Base-by-base conservation (phyloP, 202 grass and related monocot species). In the Hordeum pubiflorum region DNA sequence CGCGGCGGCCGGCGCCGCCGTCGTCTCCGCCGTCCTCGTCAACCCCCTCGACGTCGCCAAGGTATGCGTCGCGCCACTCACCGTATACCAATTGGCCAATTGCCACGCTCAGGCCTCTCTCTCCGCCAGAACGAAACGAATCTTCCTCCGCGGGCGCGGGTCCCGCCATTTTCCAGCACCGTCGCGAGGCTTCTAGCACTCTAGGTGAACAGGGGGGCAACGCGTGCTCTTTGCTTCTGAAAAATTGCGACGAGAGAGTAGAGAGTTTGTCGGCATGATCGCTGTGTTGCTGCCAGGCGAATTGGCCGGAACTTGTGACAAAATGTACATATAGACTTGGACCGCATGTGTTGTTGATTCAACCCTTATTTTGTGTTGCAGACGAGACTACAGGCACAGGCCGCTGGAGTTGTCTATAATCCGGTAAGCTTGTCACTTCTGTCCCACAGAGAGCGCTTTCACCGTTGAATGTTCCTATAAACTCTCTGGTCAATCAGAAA, bases 311-410 rank as follows among this genome's bases (percentile, higher is more conserved):
- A 58, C 43, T 4, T 54, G 72, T 48, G 39, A 48, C 22, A 13
- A 82, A 40, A 77, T 44, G 17, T 3, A 8, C 50, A 54, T 8
- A 3, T 7, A 54, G 17, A 54, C 1, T n/a, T 54, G 50, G 50
- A 54, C 50, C 13, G 21, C 1, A 40, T 39, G 46, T 18, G 40
- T 23, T 38, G 36, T 23, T 79, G 46, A 80, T 62, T 27, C 9
- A 31, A 1, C 36, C 14, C 11, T 26, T 61, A 8, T 63, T 74
- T 79, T 73, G 15, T 78, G 10, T 75, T 84, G 34, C 86, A 97
- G 94, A 97, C 94, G 29, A 93, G 94, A 70, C 92, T 97, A 78
- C 94, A 97, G 87, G 94, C 92, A 4, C 94, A 97, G 70, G 94
- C 92, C 59, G 94, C 92, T 82, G 94, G 94, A 86, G 90, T 97